A percentile compares a stretch with the other conserved stretches of the same genome.
Conservation (phyloP, 805 yeast species). For the Barnettozyma californica region DNA sequence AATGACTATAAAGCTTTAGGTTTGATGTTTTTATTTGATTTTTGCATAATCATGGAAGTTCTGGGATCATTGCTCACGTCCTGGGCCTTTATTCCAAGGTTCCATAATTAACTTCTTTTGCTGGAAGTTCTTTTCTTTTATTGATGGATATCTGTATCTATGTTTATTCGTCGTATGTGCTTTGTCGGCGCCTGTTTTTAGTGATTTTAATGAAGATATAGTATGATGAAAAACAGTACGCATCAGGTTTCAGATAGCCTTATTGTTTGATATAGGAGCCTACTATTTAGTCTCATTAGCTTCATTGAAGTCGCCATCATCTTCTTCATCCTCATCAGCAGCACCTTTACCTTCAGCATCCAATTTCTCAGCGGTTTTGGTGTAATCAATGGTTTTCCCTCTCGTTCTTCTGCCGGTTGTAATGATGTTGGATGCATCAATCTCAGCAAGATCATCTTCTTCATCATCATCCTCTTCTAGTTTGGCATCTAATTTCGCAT, state of each 20-base stretch:
- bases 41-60: slow-evolving; percentile 1
- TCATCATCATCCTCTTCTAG: slow-evolving; percentile 59
- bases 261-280: neutral
- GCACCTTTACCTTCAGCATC: slow-evolving; percentile 37
- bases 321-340: slow-evolving; percentile 44
- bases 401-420: slow-evolving; percentile 86
- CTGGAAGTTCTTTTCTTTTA: neutral
- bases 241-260: neutral
- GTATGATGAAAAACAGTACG: neutral
- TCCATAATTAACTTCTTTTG: neutral
- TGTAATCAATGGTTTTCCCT: slow-evolving; percentile 81
- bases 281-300: slow-evolving; percentile 17
- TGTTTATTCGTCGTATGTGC: neutral
- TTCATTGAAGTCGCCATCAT: slow-evolving; percentile 48
- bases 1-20: neutral
- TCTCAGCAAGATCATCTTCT: slow-evolving; percentile 75
- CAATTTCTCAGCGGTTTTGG: slow-evolving; percentile 71
- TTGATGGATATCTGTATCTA: neutral
- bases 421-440: slow-evolving; percentile 79
- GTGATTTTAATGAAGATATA: neutral
- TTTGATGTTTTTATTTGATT: neutral
- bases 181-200: neutral
- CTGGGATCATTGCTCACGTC: neutral
- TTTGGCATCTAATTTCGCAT: slow-evolving; percentile 47
- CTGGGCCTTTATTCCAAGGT: neutral